Conservation (phyloP, 2,329 filamentous ascomycete species). For the Scleromitrula shiraiana region DNA sequence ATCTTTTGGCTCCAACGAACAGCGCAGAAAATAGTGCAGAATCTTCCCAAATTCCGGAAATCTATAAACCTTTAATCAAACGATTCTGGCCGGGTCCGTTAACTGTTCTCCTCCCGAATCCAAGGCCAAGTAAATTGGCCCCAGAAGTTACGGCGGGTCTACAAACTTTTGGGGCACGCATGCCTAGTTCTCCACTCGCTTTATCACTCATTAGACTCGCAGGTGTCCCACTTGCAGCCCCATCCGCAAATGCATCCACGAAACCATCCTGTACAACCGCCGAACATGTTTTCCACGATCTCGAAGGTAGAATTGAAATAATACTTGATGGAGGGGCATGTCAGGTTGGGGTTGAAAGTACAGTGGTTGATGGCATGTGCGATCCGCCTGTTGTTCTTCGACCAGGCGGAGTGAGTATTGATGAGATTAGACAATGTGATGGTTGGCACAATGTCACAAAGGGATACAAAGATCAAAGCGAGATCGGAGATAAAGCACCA, state of each 20-base stretch:
- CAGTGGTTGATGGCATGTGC: slow-evolving; percentile 85
- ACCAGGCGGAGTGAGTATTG: slow-evolving; percentile 80
- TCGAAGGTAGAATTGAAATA: slow-evolving; percentile 71
- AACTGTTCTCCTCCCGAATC: slow-evolving; percentile 80
- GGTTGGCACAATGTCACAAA: slow-evolving; percentile 76
- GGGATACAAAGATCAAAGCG: slow-evolving; percentile 70
- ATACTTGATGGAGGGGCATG: slow-evolving; percentile 87
- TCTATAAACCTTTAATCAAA: slow-evolving; percentile 67
- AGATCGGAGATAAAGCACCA: slow-evolving; percentile 58
- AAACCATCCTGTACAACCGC: slow-evolving; percentile 88
- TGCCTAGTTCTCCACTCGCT: slow-evolving; percentile 80
- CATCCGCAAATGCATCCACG: slow-evolving; percentile 90
- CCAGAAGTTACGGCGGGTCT: slow-evolving; percentile 88
- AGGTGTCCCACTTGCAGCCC: slow-evolving; percentile 74
- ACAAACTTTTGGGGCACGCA: slow-evolving; percentile 77
- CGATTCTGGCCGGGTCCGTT: slow-evolving; percentile 92
- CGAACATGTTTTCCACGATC: slow-evolving; percentile 78
- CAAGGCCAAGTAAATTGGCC: slow-evolving; percentile 61
- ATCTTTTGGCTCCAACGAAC: slow-evolving; percentile 14
- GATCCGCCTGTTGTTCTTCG: slow-evolving; percentile 73
- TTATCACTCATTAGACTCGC: slow-evolving; percentile 76
- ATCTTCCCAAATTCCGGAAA: slow-evolving; percentile 24
- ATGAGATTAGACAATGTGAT: slow-evolving; percentile 61
- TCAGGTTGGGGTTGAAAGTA: slow-evolving; percentile 88
- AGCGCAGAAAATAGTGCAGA: slow-evolving; percentile 24